phyloP scores from a whole-genome alignment of 2,329 filamentous ascomycete species.

The Talaromyces funiculosus region DNA sequence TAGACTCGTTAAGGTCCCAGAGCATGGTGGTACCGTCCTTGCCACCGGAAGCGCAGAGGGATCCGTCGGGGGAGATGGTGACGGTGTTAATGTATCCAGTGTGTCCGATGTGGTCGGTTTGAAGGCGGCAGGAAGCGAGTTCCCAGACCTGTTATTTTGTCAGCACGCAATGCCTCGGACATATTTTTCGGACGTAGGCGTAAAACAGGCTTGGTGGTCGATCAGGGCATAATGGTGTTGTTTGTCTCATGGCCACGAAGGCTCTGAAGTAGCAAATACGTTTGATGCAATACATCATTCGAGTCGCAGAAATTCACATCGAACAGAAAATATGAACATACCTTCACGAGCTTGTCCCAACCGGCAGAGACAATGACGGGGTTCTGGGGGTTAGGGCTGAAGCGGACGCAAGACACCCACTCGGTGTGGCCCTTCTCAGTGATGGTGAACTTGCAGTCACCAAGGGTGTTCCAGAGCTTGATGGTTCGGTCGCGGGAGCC shows the following conservation, averaged over 20 bases:
- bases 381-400: slow-evolving; percentile 99
- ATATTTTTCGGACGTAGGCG: no score
- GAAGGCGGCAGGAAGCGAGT: slow-evolving; percentile 97
- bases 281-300: slow-evolving; percentile 89
- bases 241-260: slow-evolving; percentile 91
- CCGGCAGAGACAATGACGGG: slow-evolving; percentile 97
- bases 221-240: slow-evolving; percentile 61
- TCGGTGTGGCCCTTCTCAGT: slow-evolving; percentile 99
- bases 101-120: slow-evolving; percentile 99
- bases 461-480: slow-evolving; percentile 99
- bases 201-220: slow-evolving; percentile 25
- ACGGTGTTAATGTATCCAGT: slow-evolving; percentile 99
- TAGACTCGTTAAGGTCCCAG: slow-evolving; percentile 99
- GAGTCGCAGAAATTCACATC: slow-evolving; percentile 31
- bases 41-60: slow-evolving; percentile 96
- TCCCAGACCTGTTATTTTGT: slow-evolving; percentile 78
- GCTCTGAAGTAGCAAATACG: slow-evolving; percentile 99
- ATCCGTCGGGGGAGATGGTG: slow-evolving; percentile 99
- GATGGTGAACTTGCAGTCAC: slow-evolving; percentile 99
- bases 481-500: slow-evolving; percentile 97
- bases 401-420: slow-evolving; percentile 99
- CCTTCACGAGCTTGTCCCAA: slow-evolving; percentile 99
- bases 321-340: slow-evolving; percentile 49
- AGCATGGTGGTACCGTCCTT: slow-evolving; percentile 99
- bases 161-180: slow-evolving; percentile 13